These are phyloP conservation scores for Aethionema arabicum DNA, from an alignment of 345 rosid species.

Conservation along the genomic window DNA sequence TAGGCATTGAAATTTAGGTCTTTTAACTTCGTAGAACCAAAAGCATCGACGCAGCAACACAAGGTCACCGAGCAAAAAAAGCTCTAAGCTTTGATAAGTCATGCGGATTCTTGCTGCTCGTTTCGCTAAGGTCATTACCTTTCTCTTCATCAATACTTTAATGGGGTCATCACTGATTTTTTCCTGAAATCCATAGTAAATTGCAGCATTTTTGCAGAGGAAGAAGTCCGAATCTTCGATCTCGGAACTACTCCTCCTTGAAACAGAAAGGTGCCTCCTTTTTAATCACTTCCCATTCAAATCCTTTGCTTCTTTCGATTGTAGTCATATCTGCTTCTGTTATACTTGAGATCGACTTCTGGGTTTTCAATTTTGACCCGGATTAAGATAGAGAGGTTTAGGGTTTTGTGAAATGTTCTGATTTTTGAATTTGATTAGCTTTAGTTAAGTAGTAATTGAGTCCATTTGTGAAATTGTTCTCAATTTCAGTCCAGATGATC, in stretches of 20 bases:
- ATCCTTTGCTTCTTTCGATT: too few species aligned
- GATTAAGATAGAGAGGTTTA: not conserved
- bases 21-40: not conserved
- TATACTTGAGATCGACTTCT: constrained; percentile 9
- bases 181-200: not conserved
- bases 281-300: not conserved
- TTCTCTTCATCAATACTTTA: constrained; percentile 13
- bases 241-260: constrained; percentile 38
- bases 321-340: constrained; percentile 4
- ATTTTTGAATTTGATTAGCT: constrained; percentile 10
- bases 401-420: not conserved
- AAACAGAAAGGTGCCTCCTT: constrained; percentile 42
- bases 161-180: constrained; percentile 14
- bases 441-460: constrained; percentile 3
- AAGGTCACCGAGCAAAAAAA: not conserved
- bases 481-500: constrained; percentile 4
- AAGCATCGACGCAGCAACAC: not conserved
- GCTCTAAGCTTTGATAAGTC: constrained; percentile 8
- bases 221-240: constrained; percentile 33
- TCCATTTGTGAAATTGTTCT: constrained; percentile 8
- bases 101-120: constrained; percentile 33
- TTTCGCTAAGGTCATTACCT: constrained; percentile 12
- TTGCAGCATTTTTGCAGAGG: constrained; percentile 43
- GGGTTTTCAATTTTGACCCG: not conserved
- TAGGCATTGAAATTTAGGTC: too few species aligned